Conservation (phyloP, 805 yeast species). For the Myxozyma melibiosi region DNA sequence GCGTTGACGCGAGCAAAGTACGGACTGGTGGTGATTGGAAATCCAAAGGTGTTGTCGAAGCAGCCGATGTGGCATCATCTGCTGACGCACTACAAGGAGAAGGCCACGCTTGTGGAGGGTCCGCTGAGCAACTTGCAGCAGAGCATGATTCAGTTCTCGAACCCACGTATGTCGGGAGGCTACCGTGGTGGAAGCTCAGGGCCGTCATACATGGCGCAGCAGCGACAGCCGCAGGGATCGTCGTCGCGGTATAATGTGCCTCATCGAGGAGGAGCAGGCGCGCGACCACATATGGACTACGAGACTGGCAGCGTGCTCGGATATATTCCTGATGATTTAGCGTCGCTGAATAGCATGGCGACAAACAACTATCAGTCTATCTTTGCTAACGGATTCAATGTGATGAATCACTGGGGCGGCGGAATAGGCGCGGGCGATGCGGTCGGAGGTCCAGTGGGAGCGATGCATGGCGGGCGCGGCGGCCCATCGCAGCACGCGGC, state of each 20-base stretch:
- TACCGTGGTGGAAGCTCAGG: not conserved
- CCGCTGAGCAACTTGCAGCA: conserved; percentile 76
- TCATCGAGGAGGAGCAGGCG: not conserved
- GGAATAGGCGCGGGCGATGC: not conserved
- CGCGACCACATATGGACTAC: conserved; percentile 34
- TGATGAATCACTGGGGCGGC: conserved; percentile 19
- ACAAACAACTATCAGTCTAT: conserved; percentile 25
- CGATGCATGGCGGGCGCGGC: not conserved
- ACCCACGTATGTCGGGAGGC: conserved; percentile 28
- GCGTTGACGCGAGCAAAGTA: conserved; percentile 86
- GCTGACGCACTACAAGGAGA: conserved; percentile 75
- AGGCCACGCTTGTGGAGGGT: conserved; percentile 89
- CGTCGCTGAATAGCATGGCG: conserved; percentile 13
- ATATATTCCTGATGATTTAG: conserved; percentile 40
- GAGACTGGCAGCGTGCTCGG: conserved; percentile 48
- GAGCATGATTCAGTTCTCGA: conserved; percentile 56
- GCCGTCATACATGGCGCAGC: conserved; percentile 6
- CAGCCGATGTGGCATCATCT: conserved; percentile 79
- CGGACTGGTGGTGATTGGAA: conserved; percentile 80
- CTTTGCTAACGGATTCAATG: conserved; percentile 24
- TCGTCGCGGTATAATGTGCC: not conserved
- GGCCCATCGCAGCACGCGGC: no score
- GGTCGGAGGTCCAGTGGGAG: not conserved
- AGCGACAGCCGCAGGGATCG: conserved; percentile 5
- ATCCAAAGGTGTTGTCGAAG: conserved; percentile 72